phyloP scores from a whole-genome alignment of 75 land plant genomes.

The Pinus albicaulis region DNA sequence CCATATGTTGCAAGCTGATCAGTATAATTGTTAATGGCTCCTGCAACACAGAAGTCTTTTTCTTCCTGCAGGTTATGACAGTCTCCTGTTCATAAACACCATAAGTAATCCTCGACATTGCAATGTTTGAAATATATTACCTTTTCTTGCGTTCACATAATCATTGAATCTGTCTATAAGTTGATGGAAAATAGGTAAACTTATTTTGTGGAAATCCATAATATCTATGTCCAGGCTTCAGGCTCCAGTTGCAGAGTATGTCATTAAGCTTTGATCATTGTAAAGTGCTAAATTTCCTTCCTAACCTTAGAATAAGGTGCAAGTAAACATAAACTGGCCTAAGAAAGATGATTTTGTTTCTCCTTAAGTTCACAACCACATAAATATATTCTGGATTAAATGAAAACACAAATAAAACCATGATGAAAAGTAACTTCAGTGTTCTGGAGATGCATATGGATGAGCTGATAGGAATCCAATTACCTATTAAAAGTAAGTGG shows the following conservation, averaged over 20 bases:
- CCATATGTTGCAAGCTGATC: conserved; percentile 33
- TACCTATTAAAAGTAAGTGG: neutral
- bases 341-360: neutral
- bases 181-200: neutral
- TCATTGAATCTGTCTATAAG: neutral
- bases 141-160: no score
- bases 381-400: conserved; percentile 2
- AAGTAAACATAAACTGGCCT: neutral
- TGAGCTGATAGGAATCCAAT: neutral
- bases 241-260: no score
- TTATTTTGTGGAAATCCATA: neutral
- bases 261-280: no score
- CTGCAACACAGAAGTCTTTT: conserved; percentile 36
- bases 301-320: neutral
- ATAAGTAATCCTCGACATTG: neutral
- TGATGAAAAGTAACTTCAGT: neutral
- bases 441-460: neutral
- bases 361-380: neutral
- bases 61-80: conserved; percentile 35
- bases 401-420: conserved; percentile 3
- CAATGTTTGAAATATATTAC: neutral
- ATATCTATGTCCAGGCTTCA: neutral
- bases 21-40: conserved; percentile 60
- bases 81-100: conserved; percentile 30
- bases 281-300: no score